phyloP scores from a whole-genome alignment of 2,329 filamentous ascomycete species.

The Boeremia exigua region DNA sequence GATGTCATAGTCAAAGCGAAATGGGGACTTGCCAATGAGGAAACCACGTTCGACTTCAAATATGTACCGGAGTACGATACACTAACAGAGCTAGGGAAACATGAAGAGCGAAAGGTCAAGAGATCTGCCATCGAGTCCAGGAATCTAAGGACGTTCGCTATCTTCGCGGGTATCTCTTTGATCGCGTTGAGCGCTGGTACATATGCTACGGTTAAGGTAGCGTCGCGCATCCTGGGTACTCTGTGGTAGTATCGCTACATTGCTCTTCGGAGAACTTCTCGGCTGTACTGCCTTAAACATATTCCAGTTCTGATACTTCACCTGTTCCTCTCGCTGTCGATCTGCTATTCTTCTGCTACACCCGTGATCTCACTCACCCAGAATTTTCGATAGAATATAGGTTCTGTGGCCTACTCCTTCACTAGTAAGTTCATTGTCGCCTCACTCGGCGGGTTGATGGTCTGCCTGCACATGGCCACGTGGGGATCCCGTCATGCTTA shows the following conservation, averaged over 20 bases:
- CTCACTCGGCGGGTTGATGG: background rate
- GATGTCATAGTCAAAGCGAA: constrained; percentile 68
- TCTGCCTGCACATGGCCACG: background rate
- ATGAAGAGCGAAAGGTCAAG: constrained; percentile 47
- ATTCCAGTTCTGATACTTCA: background rate
- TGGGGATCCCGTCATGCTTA: background rate
- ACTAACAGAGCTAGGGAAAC: constrained; percentile 56
- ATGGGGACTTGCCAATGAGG: constrained; percentile 65
- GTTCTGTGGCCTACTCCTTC: background rate
- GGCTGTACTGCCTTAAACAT: background rate
- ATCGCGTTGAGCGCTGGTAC: constrained; percentile 34
- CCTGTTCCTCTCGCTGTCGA: background rate
- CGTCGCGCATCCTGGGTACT: constrained; percentile 23
- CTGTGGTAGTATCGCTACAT: constrained; percentile 21
- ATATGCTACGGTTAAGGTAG: constrained; percentile 35
- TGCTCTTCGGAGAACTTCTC: background rate
- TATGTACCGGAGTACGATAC: constrained; percentile 66
- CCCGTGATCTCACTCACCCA: background rate
- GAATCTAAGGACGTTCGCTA: constrained; percentile 55
- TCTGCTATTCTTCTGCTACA: background rate
- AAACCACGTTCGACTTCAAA: constrained; percentile 73
- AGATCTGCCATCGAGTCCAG: constrained; percentile 53
- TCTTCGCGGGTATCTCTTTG: constrained; percentile 47
- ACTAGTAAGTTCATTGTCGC: background rate
- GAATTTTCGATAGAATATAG: background rate